These are phyloP conservation scores for Hyaloperonospora brassicae DNA, from an alignment of 352 stramenopile species.

Conservation along the genomic window DNA sequence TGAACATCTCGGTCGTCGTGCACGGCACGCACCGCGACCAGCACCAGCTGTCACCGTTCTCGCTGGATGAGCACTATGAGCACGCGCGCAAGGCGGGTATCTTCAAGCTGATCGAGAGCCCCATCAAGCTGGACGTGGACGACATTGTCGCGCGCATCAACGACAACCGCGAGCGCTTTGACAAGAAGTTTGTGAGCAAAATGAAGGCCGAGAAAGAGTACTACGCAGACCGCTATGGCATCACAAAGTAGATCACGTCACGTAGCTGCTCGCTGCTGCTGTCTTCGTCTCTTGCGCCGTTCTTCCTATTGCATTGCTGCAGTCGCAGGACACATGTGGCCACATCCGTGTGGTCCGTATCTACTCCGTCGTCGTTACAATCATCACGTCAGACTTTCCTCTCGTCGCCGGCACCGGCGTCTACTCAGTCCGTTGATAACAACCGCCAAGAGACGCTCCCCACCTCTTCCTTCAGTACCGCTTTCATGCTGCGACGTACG, in stretches of 20 bases:
- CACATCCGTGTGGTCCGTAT: too few species aligned
- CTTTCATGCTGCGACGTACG: conserved; percentile 28
- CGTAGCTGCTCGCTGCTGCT: conserved; percentile 1
- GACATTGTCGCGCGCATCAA: conserved; percentile 87
- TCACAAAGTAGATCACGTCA: conserved; percentile 33
- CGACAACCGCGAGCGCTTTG: conserved; percentile 83
- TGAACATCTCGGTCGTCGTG: conserved; percentile 80
- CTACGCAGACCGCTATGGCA: conserved; percentile 85
- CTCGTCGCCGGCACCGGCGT: background rate
- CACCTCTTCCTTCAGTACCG: conserved; percentile 3
- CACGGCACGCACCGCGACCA: conserved; percentile 83
- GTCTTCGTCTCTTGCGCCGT: too few species aligned
- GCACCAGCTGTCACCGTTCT: conserved; percentile 46
- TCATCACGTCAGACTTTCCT: conserved; percentile 18
- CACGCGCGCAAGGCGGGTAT: conserved; percentile 73
- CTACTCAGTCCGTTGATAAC: background rate
- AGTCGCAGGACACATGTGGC: too few species aligned
- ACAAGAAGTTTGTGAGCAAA: conserved; percentile 91
- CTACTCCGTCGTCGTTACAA: too few species aligned
- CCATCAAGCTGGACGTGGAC: conserved; percentile 69
- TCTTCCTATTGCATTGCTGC: too few species aligned
- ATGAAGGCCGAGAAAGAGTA: conserved; percentile 91
- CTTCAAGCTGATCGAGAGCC: conserved; percentile 70
- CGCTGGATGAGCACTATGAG: conserved; percentile 75
- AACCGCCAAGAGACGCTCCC: background rate